Base-by-base conservation (phyloP, 2,329 filamentous ascomycete species). In the Dactylellina drechsleri region DNA sequence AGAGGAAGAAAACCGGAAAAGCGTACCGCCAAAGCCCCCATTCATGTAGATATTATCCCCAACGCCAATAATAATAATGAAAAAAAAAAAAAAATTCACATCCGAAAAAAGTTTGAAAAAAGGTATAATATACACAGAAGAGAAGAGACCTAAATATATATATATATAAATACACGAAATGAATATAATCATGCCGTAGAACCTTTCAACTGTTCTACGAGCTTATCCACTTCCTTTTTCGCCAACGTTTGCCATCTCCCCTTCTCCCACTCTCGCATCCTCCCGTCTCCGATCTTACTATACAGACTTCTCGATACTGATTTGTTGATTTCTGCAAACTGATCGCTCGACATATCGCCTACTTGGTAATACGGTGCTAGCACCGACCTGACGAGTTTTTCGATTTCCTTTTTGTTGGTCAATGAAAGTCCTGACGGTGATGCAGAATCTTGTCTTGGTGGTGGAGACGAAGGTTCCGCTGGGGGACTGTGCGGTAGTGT, bases 291-390 rank as follows among this genome's bases (percentile, higher is more conserved):
- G 13, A 78, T 77, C 26, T 76, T 77, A 36, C 89, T 92, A 82
- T 99, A 99, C 71, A 99, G 85, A 83, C 90, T 91, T 70, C 92
- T 90, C 49, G 92, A 97, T 40, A 98, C 89, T 74, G 91, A 90
- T 76, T 93, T 90, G 81, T 98, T 98, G 82, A 98, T 97, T 67
- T 89, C 88, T 1, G 92, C 94, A 81, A 96, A 99, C 82, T 97
- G 91, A 73, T 97, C 92, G 78, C 93, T 92, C 16, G 90, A 92
- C 76, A 98, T 86, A 77, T 75, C 71, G 8, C 90, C 87, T 78
- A 91, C 90, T 49, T 90, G 90, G 76, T 89, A 98, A 77, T 92
- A 87, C 36, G 93, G 92, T 78, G 92, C 91, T 50, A 99, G 84
- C 4, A 91, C 92, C 49, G 86, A 85, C 77, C 92, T 91, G 78